These are phyloP conservation scores for Penicillium tannophilum DNA, from an alignment of 495 filamentous ascomycete genomes.

Conservation along the genomic window DNA sequence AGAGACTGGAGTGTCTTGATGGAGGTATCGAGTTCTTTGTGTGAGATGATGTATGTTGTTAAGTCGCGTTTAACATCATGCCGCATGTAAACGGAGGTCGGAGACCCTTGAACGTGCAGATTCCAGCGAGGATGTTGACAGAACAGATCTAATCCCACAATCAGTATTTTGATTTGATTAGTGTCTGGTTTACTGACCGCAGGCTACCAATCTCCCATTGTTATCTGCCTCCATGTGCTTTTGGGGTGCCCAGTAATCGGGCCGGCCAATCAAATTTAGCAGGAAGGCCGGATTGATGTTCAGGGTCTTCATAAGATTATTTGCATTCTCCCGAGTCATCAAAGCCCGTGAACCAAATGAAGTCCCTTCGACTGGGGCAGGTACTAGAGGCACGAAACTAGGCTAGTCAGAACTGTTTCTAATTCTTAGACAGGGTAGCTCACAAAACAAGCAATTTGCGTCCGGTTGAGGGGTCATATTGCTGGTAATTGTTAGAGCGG, in stretches of 20 bases:
- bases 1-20: conserved; percentile 15
- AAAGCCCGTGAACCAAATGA: conserved; percentile 12
- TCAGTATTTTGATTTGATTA: not conserved
- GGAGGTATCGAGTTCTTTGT: conserved; percentile 12
- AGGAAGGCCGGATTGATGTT: conserved; percentile 13
- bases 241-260: conserved; percentile 12
- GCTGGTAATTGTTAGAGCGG: not conserved
- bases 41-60: conserved; percentile 20
- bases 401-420: not conserved
- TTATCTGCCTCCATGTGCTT: conserved; percentile 11
- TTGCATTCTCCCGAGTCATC: conserved; percentile 11
- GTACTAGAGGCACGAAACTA: conserved; percentile 16
- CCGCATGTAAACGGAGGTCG: conserved; percentile 15
- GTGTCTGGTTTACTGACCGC: conserved; percentile 1
- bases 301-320: conserved; percentile 5
- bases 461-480: not conserved
- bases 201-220: conserved; percentile 10
- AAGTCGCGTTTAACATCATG: conserved; percentile 12
- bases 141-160: conserved; percentile 8
- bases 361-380: conserved; percentile 3
- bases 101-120: conserved; percentile 15
- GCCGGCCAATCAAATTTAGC: conserved; percentile 3
- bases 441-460: conserved; percentile 15
- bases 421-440: not conserved
- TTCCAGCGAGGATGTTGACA: conserved; percentile 22